phyloP scores from a whole-genome alignment of 1,284 basidiomycete species.

The Schizopora paradoxa region DNA sequence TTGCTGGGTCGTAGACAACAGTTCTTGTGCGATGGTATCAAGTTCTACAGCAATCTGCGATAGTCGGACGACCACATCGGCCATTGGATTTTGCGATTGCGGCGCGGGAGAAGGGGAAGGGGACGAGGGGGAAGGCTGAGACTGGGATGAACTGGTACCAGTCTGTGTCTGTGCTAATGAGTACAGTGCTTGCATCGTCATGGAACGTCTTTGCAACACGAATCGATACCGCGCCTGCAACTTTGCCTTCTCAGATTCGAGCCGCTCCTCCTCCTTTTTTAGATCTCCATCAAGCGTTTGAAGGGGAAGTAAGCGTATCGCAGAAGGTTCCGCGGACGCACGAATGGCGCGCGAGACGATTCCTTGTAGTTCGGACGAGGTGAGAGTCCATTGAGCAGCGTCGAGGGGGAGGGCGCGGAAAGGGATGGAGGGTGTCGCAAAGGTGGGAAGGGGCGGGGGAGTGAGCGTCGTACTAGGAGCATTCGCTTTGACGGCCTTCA shows the following conservation, averaged over 20 bases:
- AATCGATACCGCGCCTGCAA: conserved; percentile 66
- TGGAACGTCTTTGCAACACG: conserved; percentile 60
- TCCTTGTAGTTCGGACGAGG: conserved; percentile 61
- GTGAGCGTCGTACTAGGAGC: conserved; percentile 28
- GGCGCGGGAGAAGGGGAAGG: conserved; percentile 44
- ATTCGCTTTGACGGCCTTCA: conserved; percentile 4
- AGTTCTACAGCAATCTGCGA: conserved; percentile 44
- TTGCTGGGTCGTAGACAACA: conserved; percentile 56
- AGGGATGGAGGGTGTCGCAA: conserved; percentile 48
- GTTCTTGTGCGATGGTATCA: conserved; percentile 12
- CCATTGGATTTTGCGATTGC: conserved; percentile 52
- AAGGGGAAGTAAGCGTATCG: conserved; percentile 61
- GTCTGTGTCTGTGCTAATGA: conserved; percentile 35
- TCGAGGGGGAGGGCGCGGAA: conserved; percentile 68
- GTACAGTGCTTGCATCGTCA: conserved; percentile 60
- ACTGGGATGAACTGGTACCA: conserved; percentile 23
- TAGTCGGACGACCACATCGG: no score
- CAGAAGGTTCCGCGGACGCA: conserved; percentile 62
- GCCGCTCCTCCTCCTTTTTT: conserved; percentile 49
- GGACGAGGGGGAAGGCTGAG: conserved; percentile 28
- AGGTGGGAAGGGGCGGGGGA: conserved; percentile 44
- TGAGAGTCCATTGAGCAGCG: conserved; percentile 71
- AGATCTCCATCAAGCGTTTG: conserved; percentile 55
- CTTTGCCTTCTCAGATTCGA: conserved; percentile 37
- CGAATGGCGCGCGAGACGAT: conserved; percentile 72